Conservation (phyloP, 2,329 filamentous ascomycete species). For the Didymella lethalis region DNA sequence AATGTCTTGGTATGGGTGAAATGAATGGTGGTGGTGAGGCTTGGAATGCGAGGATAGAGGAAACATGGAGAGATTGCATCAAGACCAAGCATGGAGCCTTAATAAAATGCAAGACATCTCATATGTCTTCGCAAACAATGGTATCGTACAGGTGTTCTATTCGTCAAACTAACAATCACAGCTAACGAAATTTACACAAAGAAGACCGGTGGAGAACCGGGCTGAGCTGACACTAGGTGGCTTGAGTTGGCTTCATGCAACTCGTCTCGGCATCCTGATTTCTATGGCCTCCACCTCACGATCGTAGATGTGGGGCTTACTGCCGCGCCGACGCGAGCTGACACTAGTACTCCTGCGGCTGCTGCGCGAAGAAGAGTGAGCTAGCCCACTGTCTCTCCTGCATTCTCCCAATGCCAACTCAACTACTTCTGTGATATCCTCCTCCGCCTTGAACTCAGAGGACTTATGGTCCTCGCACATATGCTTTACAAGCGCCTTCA, state of each 20-base stretch:
- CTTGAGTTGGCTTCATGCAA: constrained; percentile 19
- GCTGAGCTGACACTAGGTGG: not conserved
- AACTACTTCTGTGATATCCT: constrained; percentile 44
- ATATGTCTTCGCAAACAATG: not conserved
- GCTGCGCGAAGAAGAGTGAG: constrained; percentile 25
- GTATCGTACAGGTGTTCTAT: not conserved
- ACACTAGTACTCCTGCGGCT: constrained; percentile 42
- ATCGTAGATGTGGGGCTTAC: constrained; percentile 29
- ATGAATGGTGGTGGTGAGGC: not conserved
- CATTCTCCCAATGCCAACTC: constrained; percentile 29
- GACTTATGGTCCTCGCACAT: constrained; percentile 46
- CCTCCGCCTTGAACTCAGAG: constrained; percentile 42
- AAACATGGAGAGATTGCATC: not conserved
- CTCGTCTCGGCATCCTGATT: constrained; percentile 27
- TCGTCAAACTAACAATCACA: not conserved
- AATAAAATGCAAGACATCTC: not conserved
- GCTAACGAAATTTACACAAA: not conserved
- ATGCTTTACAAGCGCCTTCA: constrained; percentile 47
- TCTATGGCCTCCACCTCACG: constrained; percentile 40
- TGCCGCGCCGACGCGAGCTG: constrained; percentile 29
- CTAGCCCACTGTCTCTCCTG: constrained; percentile 40
- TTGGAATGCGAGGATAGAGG: not conserved
- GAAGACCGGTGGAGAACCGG: not conserved
- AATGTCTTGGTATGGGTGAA: constrained; percentile 5
- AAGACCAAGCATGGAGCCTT: not conserved